Conservation (phyloP, 805 yeast genomes). For the Maudiozyma pseudohumilis region DNA sequence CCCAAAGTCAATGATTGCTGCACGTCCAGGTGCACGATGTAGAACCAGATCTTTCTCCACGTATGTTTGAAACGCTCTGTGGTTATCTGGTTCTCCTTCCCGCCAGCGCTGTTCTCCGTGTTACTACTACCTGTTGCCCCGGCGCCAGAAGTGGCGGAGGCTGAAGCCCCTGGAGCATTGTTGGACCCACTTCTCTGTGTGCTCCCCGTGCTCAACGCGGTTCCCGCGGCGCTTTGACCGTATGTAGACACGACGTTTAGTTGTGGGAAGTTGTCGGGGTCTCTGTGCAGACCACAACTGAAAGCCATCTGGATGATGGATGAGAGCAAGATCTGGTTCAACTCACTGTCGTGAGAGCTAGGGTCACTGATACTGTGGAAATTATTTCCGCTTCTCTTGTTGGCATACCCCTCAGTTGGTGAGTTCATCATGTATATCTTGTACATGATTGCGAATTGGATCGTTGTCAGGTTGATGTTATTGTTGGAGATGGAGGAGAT, state of each 20-base stretch:
- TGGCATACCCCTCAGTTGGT: constrained; percentile 34
- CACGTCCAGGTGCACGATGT: constrained; percentile 34
- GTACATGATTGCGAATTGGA: constrained; percentile 51
- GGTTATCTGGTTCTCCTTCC: constrained; percentile 13
- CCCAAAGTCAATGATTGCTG: constrained; percentile 36
- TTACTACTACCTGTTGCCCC: background rate
- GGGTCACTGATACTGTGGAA: constrained; percentile 10
- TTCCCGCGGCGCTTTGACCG: constrained; percentile 4
- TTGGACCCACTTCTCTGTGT: constrained; percentile 2
- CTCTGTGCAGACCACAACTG: constrained; percentile 58
- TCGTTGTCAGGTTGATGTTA: constrained; percentile 30
- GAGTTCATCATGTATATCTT: constrained; percentile 46
- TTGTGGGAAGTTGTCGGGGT: constrained; percentile 46
- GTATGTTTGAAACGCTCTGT: constrained; percentile 36
- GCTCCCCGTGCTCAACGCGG: background rate
- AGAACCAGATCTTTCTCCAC: constrained; percentile 52
- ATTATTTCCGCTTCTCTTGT: constrained; percentile 6
- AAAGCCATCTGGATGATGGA: constrained; percentile 57
- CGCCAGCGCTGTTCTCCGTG: constrained; percentile 2
- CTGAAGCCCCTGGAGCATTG: constrained; percentile 4
- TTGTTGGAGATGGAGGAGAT: constrained; percentile 27
- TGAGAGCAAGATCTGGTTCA: constrained; percentile 45
- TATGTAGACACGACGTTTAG: constrained; percentile 23
- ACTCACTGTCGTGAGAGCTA: constrained; percentile 41
- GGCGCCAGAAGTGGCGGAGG: background rate